Evolutionary conservation across 176 grass and related monocot genomes (phyloP).

Genomic region (Carex littledalei): DNA sequence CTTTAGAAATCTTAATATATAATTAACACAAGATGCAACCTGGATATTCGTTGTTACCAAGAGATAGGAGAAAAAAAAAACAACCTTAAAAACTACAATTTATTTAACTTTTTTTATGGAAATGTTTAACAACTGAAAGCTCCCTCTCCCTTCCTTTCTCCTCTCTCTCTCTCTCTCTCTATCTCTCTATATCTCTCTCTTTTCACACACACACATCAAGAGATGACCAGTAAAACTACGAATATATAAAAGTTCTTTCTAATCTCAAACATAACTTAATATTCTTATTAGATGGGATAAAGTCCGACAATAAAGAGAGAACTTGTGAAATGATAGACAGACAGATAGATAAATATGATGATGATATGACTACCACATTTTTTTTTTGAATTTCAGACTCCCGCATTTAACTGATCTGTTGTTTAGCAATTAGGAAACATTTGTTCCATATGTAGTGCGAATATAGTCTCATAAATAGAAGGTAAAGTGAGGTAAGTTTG

Average conservation of each 20-base stretch:
- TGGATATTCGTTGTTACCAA: neutral
- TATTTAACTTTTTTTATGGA: neutral
- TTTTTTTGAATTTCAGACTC: neutral
- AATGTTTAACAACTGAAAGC: neutral
- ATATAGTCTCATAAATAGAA: conserved; percentile 9
- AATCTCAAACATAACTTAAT: neutral
- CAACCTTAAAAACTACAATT: neutral
- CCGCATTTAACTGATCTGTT: neutral
- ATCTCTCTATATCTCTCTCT: neutral
- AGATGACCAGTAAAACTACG: neutral
- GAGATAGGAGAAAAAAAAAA: neutral
- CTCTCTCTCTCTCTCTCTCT: no score
- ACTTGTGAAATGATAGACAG: neutral
- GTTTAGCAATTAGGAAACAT: conserved; percentile 1
- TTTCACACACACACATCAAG: no score
- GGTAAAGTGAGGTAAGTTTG: neutral
- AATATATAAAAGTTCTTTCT: neutral
- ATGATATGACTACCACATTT: conserved; percentile 1
- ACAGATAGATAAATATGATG: neutral
- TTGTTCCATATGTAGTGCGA: neutral
- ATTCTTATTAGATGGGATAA: neutral
- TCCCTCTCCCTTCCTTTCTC: no score
- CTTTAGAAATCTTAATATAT: neutral
- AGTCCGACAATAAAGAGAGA: neutral
- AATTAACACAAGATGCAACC: neutral